Evolutionary conservation across 768 basidiomycete genomes (phyloP).

Genomic region (Royoungia palumana): DNA sequence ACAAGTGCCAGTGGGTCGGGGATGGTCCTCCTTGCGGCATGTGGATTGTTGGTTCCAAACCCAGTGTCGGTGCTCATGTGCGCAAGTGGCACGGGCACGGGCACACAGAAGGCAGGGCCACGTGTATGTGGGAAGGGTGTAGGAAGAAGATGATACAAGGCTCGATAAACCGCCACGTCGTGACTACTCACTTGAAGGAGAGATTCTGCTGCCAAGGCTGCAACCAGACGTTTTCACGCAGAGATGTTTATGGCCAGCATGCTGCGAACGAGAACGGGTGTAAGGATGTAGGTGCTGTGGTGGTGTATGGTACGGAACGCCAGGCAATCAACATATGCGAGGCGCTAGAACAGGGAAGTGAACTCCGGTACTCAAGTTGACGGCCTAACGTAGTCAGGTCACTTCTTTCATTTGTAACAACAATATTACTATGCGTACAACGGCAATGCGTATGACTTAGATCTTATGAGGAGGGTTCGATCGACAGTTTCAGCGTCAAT

Average conservation of each 20-base stretch:
- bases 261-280: neutral
- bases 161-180: slow-evolving; percentile 9
- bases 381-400: neutral
- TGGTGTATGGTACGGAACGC: neutral
- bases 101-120: neutral
- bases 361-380: neutral
- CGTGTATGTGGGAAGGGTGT: slow-evolving; percentile 8
- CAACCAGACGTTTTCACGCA: neutral
- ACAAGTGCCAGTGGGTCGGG: slow-evolving; percentile 8
- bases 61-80: slow-evolving; percentile 2
- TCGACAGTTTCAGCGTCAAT: too few relatives aligned
- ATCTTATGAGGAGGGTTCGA: too few relatives aligned
- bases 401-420: too few relatives aligned
- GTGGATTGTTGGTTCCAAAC: slow-evolving; percentile 10
- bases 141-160: neutral
- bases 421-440: too few relatives aligned
- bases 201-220: slow-evolving; percentile 6
- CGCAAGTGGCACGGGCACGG: slow-evolving; percentile 5
- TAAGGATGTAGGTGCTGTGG: neutral
- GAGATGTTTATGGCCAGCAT: slow-evolving; percentile 9
- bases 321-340: neutral
- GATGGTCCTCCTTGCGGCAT: slow-evolving; percentile 3
- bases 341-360: neutral
- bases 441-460: too few relatives aligned
- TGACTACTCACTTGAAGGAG: slow-evolving; percentile 6